Conservation (phyloP, 2,329 filamentous ascomycete genomes). For the Colletotrichum navitas region DNA sequence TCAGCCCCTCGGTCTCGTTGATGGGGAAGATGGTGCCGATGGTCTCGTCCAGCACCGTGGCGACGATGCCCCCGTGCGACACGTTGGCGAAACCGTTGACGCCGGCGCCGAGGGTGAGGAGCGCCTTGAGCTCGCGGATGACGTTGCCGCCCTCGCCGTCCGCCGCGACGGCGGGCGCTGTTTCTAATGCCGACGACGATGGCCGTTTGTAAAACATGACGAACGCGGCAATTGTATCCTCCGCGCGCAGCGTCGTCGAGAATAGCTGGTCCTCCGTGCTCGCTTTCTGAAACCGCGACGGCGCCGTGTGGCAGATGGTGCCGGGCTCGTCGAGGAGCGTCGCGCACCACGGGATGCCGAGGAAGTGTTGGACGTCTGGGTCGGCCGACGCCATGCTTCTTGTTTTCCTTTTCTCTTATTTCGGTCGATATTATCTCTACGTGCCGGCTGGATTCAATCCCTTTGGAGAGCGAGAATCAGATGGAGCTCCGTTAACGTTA, state of each 20-base stretch:
- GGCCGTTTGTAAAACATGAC: slow-evolving; percentile 51
- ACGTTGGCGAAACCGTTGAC: slow-evolving; percentile 51
- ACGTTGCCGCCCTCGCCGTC: slow-evolving; percentile 44
- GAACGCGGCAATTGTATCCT: slow-evolving; percentile 50
- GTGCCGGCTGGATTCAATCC: too few species aligned
- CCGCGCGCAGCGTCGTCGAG: slow-evolving; percentile 49
- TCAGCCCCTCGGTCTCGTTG: slow-evolving; percentile 50
- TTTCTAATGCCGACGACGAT: neutral
- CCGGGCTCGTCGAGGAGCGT: slow-evolving; percentile 47
- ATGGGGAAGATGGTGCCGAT: slow-evolving; percentile 54
- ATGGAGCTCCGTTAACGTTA: neutral
- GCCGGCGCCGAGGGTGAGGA: slow-evolving; percentile 52
- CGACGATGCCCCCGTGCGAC: slow-evolving; percentile 55
- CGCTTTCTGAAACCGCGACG: slow-evolving; percentile 50
- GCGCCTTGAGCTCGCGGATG: slow-evolving; percentile 48
- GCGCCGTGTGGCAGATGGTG: slow-evolving; percentile 51
- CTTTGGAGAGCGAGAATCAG: too few species aligned
- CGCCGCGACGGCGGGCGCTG: neutral
- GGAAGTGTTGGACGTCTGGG: slow-evolving; percentile 49
- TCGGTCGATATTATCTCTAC: neutral
- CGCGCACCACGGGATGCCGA: slow-evolving; percentile 54
- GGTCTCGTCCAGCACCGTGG: slow-evolving; percentile 54
- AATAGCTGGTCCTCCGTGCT: slow-evolving; percentile 51
- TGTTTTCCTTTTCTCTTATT: neutral
- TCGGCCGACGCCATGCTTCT: slow-evolving; percentile 32